Percentiles rank a stretch among this genome's conserved stretches.
Evolutionary conservation across 78 protist species (phyloP).

Genomic region (Dictyostelium citrinum): DNA sequence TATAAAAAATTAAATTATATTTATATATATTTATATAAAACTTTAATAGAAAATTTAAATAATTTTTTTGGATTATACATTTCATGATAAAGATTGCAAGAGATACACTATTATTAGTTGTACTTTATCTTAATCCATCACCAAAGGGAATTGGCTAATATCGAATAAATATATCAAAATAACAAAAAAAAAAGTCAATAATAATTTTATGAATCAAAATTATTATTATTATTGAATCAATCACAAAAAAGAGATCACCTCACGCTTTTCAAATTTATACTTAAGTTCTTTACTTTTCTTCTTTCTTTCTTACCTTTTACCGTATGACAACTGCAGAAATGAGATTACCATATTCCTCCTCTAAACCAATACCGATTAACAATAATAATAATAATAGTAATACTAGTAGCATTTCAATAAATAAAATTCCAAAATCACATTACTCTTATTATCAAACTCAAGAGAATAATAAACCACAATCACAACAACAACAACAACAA

Average conservation of each 20-base stretch:
- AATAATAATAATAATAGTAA: not conserved
- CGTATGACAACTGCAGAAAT: slow-evolving; percentile 1
- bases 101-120: not conserved
- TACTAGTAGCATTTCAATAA: not conserved
- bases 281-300: not conserved
- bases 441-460: not conserved
- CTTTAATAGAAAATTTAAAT: not conserved
- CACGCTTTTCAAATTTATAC: not conserved
- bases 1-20: not conserved
- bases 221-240: not conserved
- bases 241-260: not conserved
- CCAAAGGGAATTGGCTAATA: slow-evolving; percentile 22
- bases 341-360: not conserved
- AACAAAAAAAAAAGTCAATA: not conserved
- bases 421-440: not conserved
- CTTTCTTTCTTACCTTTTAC: not conserved
- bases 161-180: not conserved
- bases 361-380: not conserved
- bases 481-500: not conserved
- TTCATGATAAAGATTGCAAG: not conserved
- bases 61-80: slow-evolving; percentile 2
- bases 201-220: not conserved
- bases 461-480: not conserved
- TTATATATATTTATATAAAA: not conserved
- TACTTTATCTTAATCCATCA: slow-evolving; percentile 3